Percentiles rank a stretch among this genome's conserved stretches.
Evolutionary conservation across 2,329 filamentous ascomycete genomes (phyloP).

Genomic region (Penicillium verrucosum): DNA sequence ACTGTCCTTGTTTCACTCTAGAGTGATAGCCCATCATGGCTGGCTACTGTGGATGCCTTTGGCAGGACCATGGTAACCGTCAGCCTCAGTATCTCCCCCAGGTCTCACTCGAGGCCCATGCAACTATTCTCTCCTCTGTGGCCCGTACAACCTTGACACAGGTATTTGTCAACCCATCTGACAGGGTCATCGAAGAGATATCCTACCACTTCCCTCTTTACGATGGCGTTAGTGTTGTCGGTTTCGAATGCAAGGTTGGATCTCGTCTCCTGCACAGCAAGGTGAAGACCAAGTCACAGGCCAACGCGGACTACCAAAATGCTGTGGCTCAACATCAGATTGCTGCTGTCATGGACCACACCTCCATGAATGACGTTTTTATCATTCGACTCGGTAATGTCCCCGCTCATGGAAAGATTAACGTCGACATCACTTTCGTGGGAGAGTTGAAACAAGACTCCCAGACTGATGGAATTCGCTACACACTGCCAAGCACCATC

Average conservation of each 20-base stretch:
- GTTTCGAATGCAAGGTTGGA: conserved; percentile 63
- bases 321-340: conserved; percentile 59
- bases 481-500: conserved; percentile 65
- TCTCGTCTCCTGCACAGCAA: conserved; percentile 55
- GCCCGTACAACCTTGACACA: conserved; percentile 55
- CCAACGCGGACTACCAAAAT: conserved; percentile 57
- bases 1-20: neutral
- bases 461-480: conserved; percentile 63
- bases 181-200: conserved; percentile 50
- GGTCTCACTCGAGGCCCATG: conserved; percentile 56
- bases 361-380: conserved; percentile 63
- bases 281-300: conserved; percentile 64
- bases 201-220: conserved; percentile 69
- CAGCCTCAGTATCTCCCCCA: conserved; percentile 53
- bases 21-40: neutral
- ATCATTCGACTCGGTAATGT: conserved; percentile 67
- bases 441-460: conserved; percentile 71
- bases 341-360: conserved; percentile 64
- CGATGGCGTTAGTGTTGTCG: conserved; percentile 67
- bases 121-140: conserved; percentile 58
- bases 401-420: conserved; percentile 54
- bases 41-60: neutral
- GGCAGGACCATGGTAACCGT: neutral
- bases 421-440: conserved; percentile 63
- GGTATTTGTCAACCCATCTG: conserved; percentile 59